Conservation (phyloP, 257 asterid genomes). For the Primulina huaijiensis region DNA sequence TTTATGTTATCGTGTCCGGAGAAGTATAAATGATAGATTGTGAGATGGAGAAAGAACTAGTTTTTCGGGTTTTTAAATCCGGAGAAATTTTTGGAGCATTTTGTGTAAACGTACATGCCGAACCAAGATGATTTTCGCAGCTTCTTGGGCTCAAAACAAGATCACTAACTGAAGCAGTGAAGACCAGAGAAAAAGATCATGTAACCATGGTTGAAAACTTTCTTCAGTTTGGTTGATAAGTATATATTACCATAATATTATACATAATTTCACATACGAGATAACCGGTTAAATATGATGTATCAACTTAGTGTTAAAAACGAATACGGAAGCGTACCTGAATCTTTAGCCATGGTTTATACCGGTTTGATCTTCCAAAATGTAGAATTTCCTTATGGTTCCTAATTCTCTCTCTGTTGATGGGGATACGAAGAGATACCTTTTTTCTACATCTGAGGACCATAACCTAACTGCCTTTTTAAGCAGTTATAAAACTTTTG, state of each 20-base stretch:
- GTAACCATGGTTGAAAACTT: slow-evolving; percentile 69
- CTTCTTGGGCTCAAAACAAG: slow-evolving; percentile 70
- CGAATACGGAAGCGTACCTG: no score
- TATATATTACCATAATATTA: neutral
- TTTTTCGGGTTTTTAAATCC: slow-evolving; percentile 45
- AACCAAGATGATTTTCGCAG: slow-evolving; percentile 80
- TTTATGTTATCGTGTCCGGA: slow-evolving; percentile 88
- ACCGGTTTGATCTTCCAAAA: no score
- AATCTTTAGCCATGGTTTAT: no score
- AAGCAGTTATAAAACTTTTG: no score
- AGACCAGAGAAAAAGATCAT: slow-evolving; percentile 63
- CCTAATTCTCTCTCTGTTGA: no score
- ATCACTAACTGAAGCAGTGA: slow-evolving; percentile 56
- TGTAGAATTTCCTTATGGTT: no score
- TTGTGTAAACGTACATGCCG: no score
- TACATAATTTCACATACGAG: neutral
- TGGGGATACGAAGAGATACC: no score
- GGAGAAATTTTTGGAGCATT: slow-evolving; percentile 89
- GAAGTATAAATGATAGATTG: slow-evolving; percentile 77
- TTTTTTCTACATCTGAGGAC: no score
- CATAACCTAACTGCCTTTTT: no score
- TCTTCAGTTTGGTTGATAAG: slow-evolving; percentile 55
- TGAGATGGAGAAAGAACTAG: slow-evolving; percentile 55
- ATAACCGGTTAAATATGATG: neutral
- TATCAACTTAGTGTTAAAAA: neutral